phyloP scores from a whole-genome alignment of 2,329 filamentous ascomycete genomes.

The Diaporthe citriasiana region DNA sequence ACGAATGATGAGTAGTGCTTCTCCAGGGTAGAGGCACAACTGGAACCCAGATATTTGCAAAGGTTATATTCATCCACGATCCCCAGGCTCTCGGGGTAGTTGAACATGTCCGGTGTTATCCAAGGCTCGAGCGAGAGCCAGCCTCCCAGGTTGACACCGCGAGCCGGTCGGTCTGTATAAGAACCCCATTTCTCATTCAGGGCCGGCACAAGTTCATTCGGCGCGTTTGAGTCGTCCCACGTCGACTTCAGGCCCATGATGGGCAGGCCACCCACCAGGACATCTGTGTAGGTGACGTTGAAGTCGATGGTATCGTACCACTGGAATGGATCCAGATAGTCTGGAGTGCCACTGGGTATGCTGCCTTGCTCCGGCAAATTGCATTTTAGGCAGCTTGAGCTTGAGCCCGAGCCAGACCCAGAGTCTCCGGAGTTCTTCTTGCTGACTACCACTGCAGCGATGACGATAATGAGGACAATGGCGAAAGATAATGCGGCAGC shows the following conservation, averaged over 20 bases:
- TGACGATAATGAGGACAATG: slow-evolving; percentile 76
- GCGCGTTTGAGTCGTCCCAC: slow-evolving; percentile 86
- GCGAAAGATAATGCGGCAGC: slow-evolving; percentile 67
- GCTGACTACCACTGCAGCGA: slow-evolving; percentile 75
- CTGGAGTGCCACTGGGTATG: slow-evolving; percentile 74
- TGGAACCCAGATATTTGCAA: slow-evolving; percentile 76
- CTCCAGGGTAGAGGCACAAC: slow-evolving; percentile 79
- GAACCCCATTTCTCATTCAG: slow-evolving; percentile 81
- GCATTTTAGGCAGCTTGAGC: slow-evolving; percentile 53
- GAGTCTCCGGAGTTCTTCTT: slow-evolving; percentile 66
- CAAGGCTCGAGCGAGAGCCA: slow-evolving; percentile 97
- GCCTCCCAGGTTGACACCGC: slow-evolving; percentile 92
- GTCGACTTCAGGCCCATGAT: slow-evolving; percentile 88
- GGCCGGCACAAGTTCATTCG: slow-evolving; percentile 85
- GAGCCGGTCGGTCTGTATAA: slow-evolving; percentile 83
- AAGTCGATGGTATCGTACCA: slow-evolving; percentile 94
- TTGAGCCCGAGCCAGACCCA: slow-evolving; percentile 45
- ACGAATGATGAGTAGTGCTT: slow-evolving; percentile 93
- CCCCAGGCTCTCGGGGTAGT: slow-evolving; percentile 71
- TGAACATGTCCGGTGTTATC: slow-evolving; percentile 93
- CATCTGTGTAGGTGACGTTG: slow-evolving; percentile 92
- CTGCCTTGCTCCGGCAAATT: slow-evolving; percentile 66
- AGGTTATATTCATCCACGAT: slow-evolving; percentile 94
- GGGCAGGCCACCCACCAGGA: slow-evolving; percentile 87
- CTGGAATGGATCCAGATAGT: slow-evolving; percentile 89